Conservation (phyloP, 73 alveolate species). For the Paramecium bursaria region DNA sequence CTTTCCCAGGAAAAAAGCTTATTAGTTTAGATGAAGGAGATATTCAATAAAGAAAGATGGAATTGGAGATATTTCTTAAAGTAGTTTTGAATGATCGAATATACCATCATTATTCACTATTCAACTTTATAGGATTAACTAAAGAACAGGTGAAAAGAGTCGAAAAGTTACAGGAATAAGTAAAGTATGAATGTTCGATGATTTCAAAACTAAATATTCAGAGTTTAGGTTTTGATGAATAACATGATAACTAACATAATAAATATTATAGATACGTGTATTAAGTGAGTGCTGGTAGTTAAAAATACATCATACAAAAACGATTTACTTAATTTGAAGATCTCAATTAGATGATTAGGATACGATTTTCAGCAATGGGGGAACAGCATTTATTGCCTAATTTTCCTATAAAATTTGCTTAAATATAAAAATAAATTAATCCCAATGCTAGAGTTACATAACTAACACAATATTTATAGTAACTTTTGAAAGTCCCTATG, state of each 20-base stretch:
- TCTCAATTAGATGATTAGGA: background rate
- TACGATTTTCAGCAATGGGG: background rate
- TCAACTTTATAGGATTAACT: conserved; percentile 17
- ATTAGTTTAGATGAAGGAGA: background rate
- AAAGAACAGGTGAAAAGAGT: background rate
- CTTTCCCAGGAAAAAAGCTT: background rate
- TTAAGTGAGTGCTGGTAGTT: background rate
- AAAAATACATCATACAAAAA: background rate
- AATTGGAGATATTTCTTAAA: conserved; percentile 34
- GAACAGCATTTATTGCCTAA: background rate
- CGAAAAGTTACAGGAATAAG: background rate
- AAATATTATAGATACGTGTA: background rate
- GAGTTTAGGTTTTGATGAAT: conserved; percentile 24
- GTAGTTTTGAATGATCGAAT: conserved; percentile 1
- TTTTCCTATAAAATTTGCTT: background rate
- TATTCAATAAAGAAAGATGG: background rate
- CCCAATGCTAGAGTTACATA: background rate
- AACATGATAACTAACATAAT: background rate
- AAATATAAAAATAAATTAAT: background rate
- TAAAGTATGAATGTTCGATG: background rate
- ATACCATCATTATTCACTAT: conserved; percentile 7
- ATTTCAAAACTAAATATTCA: background rate
- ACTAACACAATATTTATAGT: conserved; percentile 11
- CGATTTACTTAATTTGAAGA: conserved; percentile 44
- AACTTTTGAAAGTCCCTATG: background rate